Evolutionary conservation across 1,139 yeast species (phyloP).

Genomic region (Entelexis paramagnoliae): DNA sequence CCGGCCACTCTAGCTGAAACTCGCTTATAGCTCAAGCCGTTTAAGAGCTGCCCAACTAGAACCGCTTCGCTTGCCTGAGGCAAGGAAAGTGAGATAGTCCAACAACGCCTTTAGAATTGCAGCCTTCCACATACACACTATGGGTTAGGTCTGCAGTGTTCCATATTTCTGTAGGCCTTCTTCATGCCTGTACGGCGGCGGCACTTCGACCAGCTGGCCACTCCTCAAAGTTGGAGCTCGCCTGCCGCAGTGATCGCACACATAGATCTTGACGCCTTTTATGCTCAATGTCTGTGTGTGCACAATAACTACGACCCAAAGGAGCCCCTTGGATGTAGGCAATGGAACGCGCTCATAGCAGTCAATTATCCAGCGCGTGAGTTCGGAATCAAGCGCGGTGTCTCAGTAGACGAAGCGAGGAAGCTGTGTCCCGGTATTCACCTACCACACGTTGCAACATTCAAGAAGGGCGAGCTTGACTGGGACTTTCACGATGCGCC

Average conservation of each 20-base stretch:
- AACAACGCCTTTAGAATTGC: too few species aligned
- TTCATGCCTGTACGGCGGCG: conserved; percentile 12
- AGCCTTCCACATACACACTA: too few species aligned
- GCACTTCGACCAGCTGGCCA: conserved; percentile 22
- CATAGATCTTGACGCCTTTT: conserved; percentile 87
- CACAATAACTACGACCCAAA: conserved; percentile 52
- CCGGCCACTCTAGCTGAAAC: too few species aligned
- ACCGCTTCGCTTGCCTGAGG: too few species aligned
- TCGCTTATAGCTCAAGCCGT: too few species aligned
- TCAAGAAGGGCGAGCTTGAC: conserved; percentile 69
- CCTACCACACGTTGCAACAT: conserved; percentile 89
- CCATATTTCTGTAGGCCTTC: not conserved
- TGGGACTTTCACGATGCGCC: conserved; percentile 64
- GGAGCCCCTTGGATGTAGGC: conserved; percentile 89
- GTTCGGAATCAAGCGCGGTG: conserved; percentile 73
- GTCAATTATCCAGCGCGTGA: conserved; percentile 70
- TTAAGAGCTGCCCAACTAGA: too few species aligned
- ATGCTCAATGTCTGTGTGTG: conserved; percentile 81
- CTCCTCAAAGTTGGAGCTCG: conserved; percentile 37
- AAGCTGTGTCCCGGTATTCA: conserved; percentile 64
- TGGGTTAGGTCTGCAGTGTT: not conserved
- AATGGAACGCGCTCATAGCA: conserved; percentile 84
- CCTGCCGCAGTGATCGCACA: conserved; percentile 78
- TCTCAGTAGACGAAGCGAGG: conserved; percentile 54
- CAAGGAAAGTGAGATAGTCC: too few species aligned